These are phyloP conservation scores for Fusarium sp. DNA, from an alignment of 2,329 filamentous ascomycete species.

Conservation along the genomic window DNA sequence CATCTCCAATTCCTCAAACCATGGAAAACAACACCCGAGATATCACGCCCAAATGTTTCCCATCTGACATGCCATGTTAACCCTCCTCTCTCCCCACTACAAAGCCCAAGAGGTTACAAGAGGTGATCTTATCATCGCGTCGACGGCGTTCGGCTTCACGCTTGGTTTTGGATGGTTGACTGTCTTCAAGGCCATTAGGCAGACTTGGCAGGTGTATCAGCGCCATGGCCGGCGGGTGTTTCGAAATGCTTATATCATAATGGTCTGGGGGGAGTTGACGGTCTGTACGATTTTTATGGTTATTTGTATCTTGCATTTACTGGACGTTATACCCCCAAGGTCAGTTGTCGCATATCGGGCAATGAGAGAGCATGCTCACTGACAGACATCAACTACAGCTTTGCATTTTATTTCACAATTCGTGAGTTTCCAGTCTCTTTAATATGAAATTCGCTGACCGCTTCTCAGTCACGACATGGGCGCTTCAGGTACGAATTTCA, in stretches of 20 bases:
- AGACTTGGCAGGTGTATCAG: slow-evolving; percentile 48
- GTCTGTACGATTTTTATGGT: slow-evolving; percentile 54
- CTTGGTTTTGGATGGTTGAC: slow-evolving; percentile 54
- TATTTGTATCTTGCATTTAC: slow-evolving; percentile 44
- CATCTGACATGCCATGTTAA: slow-evolving; percentile 33
- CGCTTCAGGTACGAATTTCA: slow-evolving; percentile 34
- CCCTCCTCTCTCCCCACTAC: slow-evolving; percentile 38
- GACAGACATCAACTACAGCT: slow-evolving; percentile 24
- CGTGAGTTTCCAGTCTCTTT: slow-evolving; percentile 9
- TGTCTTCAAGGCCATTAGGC: slow-evolving; percentile 49
- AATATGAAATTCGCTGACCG: background rate
- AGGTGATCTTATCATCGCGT: slow-evolving; percentile 42
- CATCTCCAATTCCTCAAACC: background rate
- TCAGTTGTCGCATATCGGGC: background rate
- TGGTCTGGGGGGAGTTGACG: slow-evolving; percentile 58
- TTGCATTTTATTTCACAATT: slow-evolving; percentile 43
- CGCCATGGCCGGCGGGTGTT: slow-evolving; percentile 44
- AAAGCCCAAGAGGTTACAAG: slow-evolving; percentile 31
- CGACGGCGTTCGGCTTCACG: slow-evolving; percentile 51
- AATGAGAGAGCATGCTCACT: background rate
- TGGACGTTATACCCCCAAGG: slow-evolving; percentile 40
- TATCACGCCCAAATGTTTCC: slow-evolving; percentile 1
- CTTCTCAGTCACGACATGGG: slow-evolving; percentile 39
- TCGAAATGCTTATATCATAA: slow-evolving; percentile 55
- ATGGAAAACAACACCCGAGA: slow-evolving; percentile 26